These are phyloP conservation scores for Cyclotella sp. DNA, from an alignment of 108 stramenopile genomes.

Conservation along the genomic window DNA sequence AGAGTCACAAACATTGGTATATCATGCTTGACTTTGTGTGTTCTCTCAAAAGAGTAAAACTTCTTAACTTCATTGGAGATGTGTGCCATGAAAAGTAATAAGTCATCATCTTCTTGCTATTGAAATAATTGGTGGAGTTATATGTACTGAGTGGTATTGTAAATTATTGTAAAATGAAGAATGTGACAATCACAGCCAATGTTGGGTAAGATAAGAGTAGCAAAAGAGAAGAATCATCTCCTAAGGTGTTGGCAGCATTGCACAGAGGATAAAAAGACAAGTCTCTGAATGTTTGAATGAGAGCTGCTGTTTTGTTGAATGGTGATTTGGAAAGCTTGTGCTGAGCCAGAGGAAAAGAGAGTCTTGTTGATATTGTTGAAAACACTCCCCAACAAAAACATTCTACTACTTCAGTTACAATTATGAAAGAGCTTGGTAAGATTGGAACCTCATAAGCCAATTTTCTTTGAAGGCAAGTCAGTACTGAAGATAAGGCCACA, in stretches of 20 bases:
- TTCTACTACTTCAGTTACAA: no score
- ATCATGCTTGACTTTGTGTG: no score
- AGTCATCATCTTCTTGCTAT: slow-evolving; percentile 73
- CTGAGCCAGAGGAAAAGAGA: slow-evolving; percentile 10
- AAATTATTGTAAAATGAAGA: no score
- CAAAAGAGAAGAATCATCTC: slow-evolving; percentile 1
- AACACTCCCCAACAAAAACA: no score
- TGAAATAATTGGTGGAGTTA: slow-evolving; percentile 67
- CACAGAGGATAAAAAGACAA: slow-evolving; percentile 70
- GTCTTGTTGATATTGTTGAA: slow-evolving; percentile 21
- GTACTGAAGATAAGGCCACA: slow-evolving; percentile 70
- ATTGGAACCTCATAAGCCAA: slow-evolving; percentile 46
- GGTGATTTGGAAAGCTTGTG: slow-evolving; percentile 37
- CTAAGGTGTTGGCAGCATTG: slow-evolving; percentile 54
- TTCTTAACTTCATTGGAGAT: no score
- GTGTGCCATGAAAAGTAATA: slow-evolving; percentile 65
- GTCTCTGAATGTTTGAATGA: slow-evolving; percentile 73
- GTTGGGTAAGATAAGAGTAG: neutral
- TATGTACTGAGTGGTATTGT: slow-evolving; percentile 67
- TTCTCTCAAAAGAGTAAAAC: no score
- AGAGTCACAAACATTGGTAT: slow-evolving; percentile 38
- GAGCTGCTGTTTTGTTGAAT: slow-evolving; percentile 69
- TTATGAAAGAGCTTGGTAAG: slow-evolving; percentile 38
- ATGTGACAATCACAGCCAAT: neutral
- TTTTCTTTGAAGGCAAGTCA: no score